Evolutionary conservation across 306 rosid species (phyloP), one percentile per base, ranked within the genome.

Genomic region (Vicia villosa): DNA sequence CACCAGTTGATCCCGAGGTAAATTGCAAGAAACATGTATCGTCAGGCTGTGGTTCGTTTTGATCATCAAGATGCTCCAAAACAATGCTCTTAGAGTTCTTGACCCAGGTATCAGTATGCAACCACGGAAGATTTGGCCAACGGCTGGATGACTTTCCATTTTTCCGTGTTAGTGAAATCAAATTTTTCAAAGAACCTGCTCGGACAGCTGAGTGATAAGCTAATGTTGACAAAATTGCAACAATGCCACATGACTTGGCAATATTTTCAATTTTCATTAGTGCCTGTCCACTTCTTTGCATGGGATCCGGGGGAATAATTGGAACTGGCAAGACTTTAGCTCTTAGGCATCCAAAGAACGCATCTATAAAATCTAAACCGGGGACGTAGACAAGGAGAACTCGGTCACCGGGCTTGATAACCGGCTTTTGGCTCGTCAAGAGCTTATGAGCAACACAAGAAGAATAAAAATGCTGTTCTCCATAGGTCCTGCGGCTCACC

Each of bases 1-100:
- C 98, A n/a, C 87, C 88, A 3, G 98, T 92, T 9, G 98, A 92
- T 54, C 98, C 98, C 11, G 98, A 92, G 3, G 96, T 89, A 79
- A 86, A 92, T 49, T 92, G 98, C 76, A 92, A 82, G 71, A 92
- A 92, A 61, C 91, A 83, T 15, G 83, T n/a, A 73, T 92, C 91
- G 75, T 46, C 73, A 8, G 85, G 75, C 22, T 73, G 74, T n/a
- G 98, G 66, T 72, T 92, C 96, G 72, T 75, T 43, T 26, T 74
- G 96, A 70, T 84, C 72, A 28, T n/a, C 72, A 21, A 70, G 46
- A 67, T 38, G 63, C 57, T 77, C 88, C 72, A 58, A 49, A 51
- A 5, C 49, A 51, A 34, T 37, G 60, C 73, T 82, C 75, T 81
- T 85, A 21, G 84, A 85, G 80, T 77, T 90, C 86, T 90, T 86